Percentiles rank a stretch among this genome's conserved stretches.
These are phyloP conservation scores for Aristolochia californica DNA, from an alignment of 164 flowering plant genomes.

Conservation along the genomic window DNA sequence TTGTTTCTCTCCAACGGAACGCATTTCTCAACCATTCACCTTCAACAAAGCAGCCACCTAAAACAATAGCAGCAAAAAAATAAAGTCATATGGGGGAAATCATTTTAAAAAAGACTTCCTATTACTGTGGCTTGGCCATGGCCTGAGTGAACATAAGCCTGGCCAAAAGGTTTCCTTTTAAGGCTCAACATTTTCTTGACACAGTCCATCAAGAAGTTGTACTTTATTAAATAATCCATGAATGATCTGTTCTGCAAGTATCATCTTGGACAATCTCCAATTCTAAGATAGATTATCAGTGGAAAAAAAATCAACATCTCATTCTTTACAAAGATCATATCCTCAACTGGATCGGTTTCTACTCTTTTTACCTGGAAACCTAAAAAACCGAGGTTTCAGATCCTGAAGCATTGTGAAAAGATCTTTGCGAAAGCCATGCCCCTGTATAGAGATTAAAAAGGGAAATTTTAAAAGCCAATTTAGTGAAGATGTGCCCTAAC, in stretches of 20 bases:
- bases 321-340: background rate
- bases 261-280: no score
- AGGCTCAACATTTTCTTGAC: no score
- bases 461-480: background rate
- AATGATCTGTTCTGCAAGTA: no score
- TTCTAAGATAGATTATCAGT: background rate
- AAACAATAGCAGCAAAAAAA: background rate
- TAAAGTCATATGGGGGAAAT: background rate
- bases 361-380: slow-evolving; percentile 77
- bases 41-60: slow-evolving; percentile 94
- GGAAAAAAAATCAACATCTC: background rate
- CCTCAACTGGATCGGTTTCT: no score
- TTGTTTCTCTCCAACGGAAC: slow-evolving; percentile 78
- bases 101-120: background rate
- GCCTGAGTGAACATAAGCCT: background rate
- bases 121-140: background rate
- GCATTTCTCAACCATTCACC: slow-evolving; percentile 91
- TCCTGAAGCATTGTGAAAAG: slow-evolving; percentile 52
- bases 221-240: no score
- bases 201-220: no score
- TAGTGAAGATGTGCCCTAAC: background rate
- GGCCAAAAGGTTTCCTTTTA: no score
- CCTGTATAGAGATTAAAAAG: background rate
- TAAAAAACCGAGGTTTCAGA: slow-evolving; percentile 67
- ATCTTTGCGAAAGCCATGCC: slow-evolving; percentile 51